phyloP scores from a whole-genome alignment of 768 basidiomycete genomes.

The Podaxis rugospora region DNA sequence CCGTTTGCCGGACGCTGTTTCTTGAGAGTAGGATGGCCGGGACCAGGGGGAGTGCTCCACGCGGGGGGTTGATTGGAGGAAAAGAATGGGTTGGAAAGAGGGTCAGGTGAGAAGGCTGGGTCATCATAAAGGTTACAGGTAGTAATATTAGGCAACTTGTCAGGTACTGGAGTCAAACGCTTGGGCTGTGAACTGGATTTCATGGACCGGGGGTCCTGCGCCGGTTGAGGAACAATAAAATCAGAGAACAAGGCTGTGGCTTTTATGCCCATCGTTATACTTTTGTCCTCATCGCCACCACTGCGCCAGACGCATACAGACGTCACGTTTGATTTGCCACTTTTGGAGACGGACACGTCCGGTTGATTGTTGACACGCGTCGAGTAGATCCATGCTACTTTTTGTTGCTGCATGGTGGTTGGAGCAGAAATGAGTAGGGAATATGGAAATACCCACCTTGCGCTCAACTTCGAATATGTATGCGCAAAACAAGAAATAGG shows the following conservation, averaged over 20 bases:
- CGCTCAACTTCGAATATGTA: neutral
- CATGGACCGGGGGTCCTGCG: neutral
- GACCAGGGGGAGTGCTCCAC: conserved; percentile 22
- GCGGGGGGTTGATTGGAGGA: conserved; percentile 24
- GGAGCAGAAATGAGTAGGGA: neutral
- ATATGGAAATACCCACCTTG: neutral
- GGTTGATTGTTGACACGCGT: neutral
- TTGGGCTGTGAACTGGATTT: neutral
- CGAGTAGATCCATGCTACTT: neutral
- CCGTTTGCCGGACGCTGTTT: conserved; percentile 16
- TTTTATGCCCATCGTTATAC: neutral
- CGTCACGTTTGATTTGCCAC: conserved; percentile 4
- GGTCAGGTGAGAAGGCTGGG: conserved; percentile 59
- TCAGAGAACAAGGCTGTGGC: conserved; percentile 9
- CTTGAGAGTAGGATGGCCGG: conserved; percentile 28
- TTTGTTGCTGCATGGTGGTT: conserved; percentile 3
- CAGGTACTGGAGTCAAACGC: conserved; percentile 7
- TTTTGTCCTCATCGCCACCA: neutral
- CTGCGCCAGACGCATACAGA: neutral
- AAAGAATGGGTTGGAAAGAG: conserved; percentile 43
- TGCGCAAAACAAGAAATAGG: neutral
- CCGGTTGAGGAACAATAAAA: neutral
- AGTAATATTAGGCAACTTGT: conserved; percentile 21
- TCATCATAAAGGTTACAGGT: conserved; percentile 36
- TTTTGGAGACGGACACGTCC: conserved; percentile 2